phyloP scores from a whole-genome alignment of 495 filamentous ascomycete species.

The Chlorociboria aeruginascens region DNA sequence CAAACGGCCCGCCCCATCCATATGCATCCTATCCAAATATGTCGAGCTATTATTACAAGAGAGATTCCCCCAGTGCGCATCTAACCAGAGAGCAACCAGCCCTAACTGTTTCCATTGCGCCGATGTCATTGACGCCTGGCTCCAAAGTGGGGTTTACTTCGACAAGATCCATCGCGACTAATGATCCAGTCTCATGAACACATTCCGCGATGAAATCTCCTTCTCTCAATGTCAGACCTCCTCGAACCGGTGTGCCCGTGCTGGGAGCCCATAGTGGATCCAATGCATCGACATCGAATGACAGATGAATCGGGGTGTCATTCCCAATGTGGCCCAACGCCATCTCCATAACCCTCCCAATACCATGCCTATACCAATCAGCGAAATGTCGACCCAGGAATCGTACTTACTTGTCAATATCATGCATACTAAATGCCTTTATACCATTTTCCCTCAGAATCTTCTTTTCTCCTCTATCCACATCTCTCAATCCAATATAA shows the following conservation, averaged over 20 bases:
- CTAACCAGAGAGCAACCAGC: slow-evolving; percentile 84
- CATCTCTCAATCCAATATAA: slow-evolving; percentile 92
- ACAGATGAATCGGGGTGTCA: slow-evolving; percentile 92
- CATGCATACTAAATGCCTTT: slow-evolving; percentile 96
- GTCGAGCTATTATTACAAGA: slow-evolving; percentile 41
- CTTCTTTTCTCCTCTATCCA: slow-evolving; percentile 84
- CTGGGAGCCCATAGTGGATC: slow-evolving; percentile 94
- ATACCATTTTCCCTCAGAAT: slow-evolving; percentile 79
- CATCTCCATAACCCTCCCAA: slow-evolving; percentile 96
- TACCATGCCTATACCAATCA: slow-evolving; percentile 45
- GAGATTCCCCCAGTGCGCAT: slow-evolving; percentile 82
- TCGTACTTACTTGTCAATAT: slow-evolving; percentile 66
- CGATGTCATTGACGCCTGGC: slow-evolving; percentile 37
- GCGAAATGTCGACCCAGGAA: neutral
- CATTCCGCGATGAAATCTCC: slow-evolving; percentile 97
- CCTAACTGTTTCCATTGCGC: slow-evolving; percentile 77
- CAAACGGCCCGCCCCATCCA: neutral
- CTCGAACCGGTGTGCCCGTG: slow-evolving; percentile 90
- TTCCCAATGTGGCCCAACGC: slow-evolving; percentile 85
- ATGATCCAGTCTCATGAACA: slow-evolving; percentile 82
- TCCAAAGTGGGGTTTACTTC: slow-evolving; percentile 92
- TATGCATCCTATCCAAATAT: neutral
- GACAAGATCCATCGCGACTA: slow-evolving; percentile 86
- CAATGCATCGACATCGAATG: slow-evolving; percentile 93
- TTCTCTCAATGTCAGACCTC: slow-evolving; percentile 89